Evolutionary conservation across 306 rosid genomes (phyloP).

Genomic region (Geum urbanum): DNA sequence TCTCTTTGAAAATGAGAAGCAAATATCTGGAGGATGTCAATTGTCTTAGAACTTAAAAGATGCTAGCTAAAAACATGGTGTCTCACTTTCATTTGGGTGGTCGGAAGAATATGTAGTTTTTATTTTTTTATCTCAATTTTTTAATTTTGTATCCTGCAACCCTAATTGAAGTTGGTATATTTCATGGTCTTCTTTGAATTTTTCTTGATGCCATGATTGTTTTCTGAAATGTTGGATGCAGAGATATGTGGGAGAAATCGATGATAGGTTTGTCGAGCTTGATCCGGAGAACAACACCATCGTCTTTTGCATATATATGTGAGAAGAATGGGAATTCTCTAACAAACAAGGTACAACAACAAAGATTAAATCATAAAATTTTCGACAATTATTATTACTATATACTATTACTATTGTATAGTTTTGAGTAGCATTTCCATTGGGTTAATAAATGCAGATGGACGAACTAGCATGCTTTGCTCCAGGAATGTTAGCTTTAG

Average conservation of each 20-base stretch:
- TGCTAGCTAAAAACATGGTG: background rate
- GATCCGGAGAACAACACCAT: slow-evolving; percentile 78
- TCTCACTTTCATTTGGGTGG: background rate
- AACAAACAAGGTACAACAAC: slow-evolving; percentile 61
- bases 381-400: slow-evolving; percentile 12
- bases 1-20: too few relatives aligned
- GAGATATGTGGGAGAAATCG: slow-evolving; percentile 99
- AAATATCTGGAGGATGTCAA: too few relatives aligned
- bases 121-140: background rate
- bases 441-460: slow-evolving; percentile 62
- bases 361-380: slow-evolving; percentile 4
- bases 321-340: slow-evolving; percentile 88
- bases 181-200: background rate
- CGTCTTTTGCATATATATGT: slow-evolving; percentile 86
- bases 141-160: background rate
- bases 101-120: background rate
- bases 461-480: slow-evolving; percentile 99
- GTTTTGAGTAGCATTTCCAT: slow-evolving; percentile 16
- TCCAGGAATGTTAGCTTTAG: slow-evolving; percentile 98
- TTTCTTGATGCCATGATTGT: slow-evolving; percentile 17
- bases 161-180: background rate
- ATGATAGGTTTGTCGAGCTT: slow-evolving; percentile 80
- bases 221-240: slow-evolving; percentile 42
- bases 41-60: background rate
- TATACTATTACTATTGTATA: slow-evolving; percentile 14